These are phyloP conservation scores for Sanghuangporus weigelae DNA, from an alignment of 1,284 basidiomycete species.

Conservation along the genomic window DNA sequence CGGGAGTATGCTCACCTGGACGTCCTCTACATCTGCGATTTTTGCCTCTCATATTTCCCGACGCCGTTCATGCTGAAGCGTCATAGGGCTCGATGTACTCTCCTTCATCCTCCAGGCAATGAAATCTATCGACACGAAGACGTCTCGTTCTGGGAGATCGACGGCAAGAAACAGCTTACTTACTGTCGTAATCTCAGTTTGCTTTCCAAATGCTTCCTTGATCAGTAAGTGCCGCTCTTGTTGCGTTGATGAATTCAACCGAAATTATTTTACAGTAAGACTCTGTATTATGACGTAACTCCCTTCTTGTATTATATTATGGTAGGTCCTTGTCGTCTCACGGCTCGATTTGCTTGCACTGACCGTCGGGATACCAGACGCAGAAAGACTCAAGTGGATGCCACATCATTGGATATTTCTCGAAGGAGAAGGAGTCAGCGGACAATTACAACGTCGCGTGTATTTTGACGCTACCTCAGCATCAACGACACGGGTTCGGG, in stretches of 20 bases:
- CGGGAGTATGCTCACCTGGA: constrained; percentile 96
- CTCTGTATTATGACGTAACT: constrained; percentile 99
- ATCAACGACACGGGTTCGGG: constrained; percentile 95
- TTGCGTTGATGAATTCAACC: constrained; percentile 22
- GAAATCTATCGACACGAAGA: constrained; percentile 98
- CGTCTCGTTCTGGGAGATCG: constrained; percentile 97
- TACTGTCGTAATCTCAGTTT: constrained; percentile 98
- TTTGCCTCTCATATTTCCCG: constrained; percentile 90
- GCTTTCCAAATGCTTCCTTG: constrained; percentile 96
- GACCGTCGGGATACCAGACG: constrained; percentile 41
- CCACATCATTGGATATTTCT: constrained; percentile 97
- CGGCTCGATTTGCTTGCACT: constrained; percentile 5
- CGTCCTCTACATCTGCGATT: constrained; percentile 96
- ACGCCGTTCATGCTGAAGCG: constrained; percentile 84
- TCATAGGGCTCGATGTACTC: constrained; percentile 88
- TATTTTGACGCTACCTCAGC: constrained; percentile 95
- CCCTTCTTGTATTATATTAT: constrained; percentile 99
- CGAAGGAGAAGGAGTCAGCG: constrained; percentile 97
- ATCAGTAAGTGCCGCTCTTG: constrained; percentile 63
- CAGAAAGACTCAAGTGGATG: constrained; percentile 88
- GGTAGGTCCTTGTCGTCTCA: constrained; percentile 45
- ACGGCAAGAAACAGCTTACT: constrained; percentile 91
- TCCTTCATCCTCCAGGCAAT: constrained; percentile 97
- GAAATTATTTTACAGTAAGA: constrained; percentile 64
- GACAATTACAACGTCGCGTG: constrained; percentile 99